Percentiles rank a stretch among this genome's conserved stretches.
Evolutionary conservation across 202 grass and related monocot species (phyloP).

Genomic region (Hordeum pubiflorum): DNA sequence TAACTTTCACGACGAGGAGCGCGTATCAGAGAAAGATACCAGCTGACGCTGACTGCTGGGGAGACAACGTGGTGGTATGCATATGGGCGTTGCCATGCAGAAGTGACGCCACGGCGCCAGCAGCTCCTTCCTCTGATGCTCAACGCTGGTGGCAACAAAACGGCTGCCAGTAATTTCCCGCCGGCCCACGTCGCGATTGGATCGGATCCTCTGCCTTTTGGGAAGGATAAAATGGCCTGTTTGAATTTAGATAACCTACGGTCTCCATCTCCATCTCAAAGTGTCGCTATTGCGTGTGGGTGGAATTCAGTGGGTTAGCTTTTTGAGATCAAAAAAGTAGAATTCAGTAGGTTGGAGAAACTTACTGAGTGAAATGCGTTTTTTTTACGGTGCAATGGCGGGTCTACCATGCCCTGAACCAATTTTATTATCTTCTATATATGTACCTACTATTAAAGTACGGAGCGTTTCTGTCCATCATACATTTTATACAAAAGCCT

Average conservation of each 20-base stretch:
- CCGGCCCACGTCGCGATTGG: neutral
- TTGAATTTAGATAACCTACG: neutral
- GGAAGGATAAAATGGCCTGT: neutral
- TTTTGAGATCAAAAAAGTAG: too few species aligned
- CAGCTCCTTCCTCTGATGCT: neutral
- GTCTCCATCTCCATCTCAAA: neutral
- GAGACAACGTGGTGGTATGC: neutral
- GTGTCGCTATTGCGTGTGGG: neutral
- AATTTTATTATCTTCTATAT: too few species aligned
- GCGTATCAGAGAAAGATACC: neutral
- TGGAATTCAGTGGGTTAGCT: neutral
- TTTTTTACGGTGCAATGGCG: too few species aligned
- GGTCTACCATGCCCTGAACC: too few species aligned
- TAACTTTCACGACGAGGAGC: constrained; percentile 20
- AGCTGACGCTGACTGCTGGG: neutral
- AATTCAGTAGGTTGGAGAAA: too few species aligned
- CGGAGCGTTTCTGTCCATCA: too few species aligned
- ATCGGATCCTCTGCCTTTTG: neutral
- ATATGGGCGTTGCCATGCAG: neutral
- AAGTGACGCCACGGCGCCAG: neutral
- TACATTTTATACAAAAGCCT: too few species aligned
- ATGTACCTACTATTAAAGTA: too few species aligned
- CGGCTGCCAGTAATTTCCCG: neutral
- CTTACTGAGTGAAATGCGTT: too few species aligned
- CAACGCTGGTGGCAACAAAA: neutral